These are phyloP conservation scores for Apiospora marii DNA, from an alignment of 2,329 filamentous ascomycete species.

Conservation along the genomic window DNA sequence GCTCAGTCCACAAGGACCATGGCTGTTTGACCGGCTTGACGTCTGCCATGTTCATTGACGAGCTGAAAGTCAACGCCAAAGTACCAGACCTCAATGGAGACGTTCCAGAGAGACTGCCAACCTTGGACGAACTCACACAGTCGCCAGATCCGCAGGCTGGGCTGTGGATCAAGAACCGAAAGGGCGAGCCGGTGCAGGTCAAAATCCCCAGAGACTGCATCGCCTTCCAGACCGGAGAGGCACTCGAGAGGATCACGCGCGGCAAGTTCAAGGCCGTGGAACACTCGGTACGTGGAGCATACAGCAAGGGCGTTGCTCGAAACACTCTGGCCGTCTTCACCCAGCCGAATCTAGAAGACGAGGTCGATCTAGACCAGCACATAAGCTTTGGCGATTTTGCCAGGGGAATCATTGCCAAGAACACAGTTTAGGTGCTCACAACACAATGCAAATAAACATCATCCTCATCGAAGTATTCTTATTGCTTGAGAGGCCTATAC, in stretches of 20 bases:
- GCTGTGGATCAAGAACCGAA: constrained; percentile 91
- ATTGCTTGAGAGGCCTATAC: neutral
- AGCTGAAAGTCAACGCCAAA: constrained; percentile 53
- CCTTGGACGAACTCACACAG: constrained; percentile 73
- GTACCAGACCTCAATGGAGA: constrained; percentile 46
- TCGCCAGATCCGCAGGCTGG: constrained; percentile 87
- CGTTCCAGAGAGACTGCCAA: constrained; percentile 47
- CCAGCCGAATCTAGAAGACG: constrained; percentile 88
- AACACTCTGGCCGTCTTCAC: constrained; percentile 98
- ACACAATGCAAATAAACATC: neutral
- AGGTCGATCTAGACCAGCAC: constrained; percentile 73
- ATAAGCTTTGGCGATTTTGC: constrained; percentile 82
- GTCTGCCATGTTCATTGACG: constrained; percentile 95
- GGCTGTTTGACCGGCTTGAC: constrained; percentile 94
- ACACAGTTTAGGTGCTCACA: constrained; percentile 54
- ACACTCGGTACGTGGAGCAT: constrained; percentile 88
- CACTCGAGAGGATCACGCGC: constrained; percentile 88
- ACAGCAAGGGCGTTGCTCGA: constrained; percentile 68
- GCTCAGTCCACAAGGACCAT: constrained; percentile 88
- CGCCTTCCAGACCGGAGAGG: constrained; percentile 95
- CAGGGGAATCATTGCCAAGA: constrained; percentile 65
- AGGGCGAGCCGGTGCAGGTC: constrained; percentile 85
- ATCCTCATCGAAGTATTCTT: neutral
- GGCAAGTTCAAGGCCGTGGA: constrained; percentile 94
- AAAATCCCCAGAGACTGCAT: constrained; percentile 90